Evolutionary conservation across 2,329 filamentous ascomycete genomes (phyloP), one percentile per base, ranked within the genome.

Genomic region (Hypoxylon sp.): DNA sequence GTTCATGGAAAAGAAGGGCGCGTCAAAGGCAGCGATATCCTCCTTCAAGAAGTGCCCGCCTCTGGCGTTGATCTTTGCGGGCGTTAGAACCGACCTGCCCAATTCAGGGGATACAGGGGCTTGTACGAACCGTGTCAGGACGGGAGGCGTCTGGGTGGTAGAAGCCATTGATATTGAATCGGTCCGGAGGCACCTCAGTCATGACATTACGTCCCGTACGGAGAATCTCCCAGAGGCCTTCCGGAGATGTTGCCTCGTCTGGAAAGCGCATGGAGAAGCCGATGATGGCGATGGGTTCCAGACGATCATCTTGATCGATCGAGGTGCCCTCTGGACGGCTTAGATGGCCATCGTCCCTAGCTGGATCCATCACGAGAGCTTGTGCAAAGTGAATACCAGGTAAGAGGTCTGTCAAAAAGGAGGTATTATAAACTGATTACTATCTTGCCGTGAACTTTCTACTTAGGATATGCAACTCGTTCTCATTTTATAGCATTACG

Each of bases 1-100:
- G 11, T 3, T 40, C 2, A 23, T 69, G 2, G 58, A 49, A 41
- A 71, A 71, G 38, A 71, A 70, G 3, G 62, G 55, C 3, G 66
- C 65, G 62, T 71, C 69, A 43, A 69, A 70, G 4, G 41, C 33
- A 3, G 53, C 55, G 2, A 57, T 26, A 21, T 67, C 60, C n/a
- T 63, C 62, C 7, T 42, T 27, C 3, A 60, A 4, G 15, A 60
- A 60, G n/a, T 60, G 46, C 1, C 38, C 58, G 2, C 58, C 58
- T 9, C 55, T 35, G 33, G 24, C 26, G 26, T 38, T 45, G 17
- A 53, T 46, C 27, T 45, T n/a, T n/a, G n/a, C n/a, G n/a, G n/a
- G n/a, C n/a, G n/a, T n/a, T n/a, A n/a, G n/a, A n/a, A n/a, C n/a
- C n/a, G n/a, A n/a, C n/a, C n/a, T n/a, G n/a, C n/a, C n/a, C n/a